Evolutionary conservation across 139 green algal genomes (phyloP).

Genomic region (Gonium pectorale): DNA sequence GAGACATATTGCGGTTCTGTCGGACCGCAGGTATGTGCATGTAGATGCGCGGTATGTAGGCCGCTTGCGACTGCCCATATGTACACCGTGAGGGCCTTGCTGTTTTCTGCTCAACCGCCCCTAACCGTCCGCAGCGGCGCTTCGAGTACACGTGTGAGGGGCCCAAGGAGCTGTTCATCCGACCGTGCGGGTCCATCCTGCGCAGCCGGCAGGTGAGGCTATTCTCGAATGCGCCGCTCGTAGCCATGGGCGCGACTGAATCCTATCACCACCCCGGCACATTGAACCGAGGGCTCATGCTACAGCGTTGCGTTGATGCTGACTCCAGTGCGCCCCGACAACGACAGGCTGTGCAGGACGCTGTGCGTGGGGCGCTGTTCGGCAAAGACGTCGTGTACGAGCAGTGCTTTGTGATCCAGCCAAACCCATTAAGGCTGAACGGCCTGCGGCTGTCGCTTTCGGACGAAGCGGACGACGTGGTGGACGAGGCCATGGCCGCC

Average conservation of each 20-base stretch:
- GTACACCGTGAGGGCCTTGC: too few relatives aligned
- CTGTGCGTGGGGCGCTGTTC: neutral
- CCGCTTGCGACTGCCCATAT: too few relatives aligned
- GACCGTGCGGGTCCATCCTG: neutral
- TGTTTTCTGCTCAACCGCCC: too few relatives aligned
- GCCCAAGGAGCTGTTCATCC: constrained; percentile 4
- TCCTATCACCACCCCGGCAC: too few relatives aligned
- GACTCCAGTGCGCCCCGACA: too few relatives aligned
- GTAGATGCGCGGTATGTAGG: too few relatives aligned
- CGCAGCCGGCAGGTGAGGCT: neutral
- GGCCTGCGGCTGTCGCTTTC: constrained; percentile 28
- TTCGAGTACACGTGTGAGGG: neutral
- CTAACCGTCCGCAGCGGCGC: constrained; percentile 4
- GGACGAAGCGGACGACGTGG: constrained; percentile 22
- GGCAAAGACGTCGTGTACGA: constrained; percentile 5
- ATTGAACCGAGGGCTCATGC: too few relatives aligned
- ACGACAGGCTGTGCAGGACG: neutral
- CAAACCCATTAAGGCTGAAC: neutral
- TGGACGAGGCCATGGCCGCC: neutral
- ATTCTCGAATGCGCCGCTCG: too few relatives aligned
- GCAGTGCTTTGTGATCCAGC: constrained; percentile 21
- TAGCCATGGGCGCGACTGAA: too few relatives aligned
- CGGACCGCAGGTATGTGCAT: too few relatives aligned
- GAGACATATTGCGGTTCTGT: too few relatives aligned
- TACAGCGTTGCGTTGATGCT: too few relatives aligned